A percentile compares a stretch with the other conserved stretches of the same genome.
Evolutionary conservation across 108 stramenopile species (phyloP).

Genomic region (Fistulifera pelliculosa): DNA sequence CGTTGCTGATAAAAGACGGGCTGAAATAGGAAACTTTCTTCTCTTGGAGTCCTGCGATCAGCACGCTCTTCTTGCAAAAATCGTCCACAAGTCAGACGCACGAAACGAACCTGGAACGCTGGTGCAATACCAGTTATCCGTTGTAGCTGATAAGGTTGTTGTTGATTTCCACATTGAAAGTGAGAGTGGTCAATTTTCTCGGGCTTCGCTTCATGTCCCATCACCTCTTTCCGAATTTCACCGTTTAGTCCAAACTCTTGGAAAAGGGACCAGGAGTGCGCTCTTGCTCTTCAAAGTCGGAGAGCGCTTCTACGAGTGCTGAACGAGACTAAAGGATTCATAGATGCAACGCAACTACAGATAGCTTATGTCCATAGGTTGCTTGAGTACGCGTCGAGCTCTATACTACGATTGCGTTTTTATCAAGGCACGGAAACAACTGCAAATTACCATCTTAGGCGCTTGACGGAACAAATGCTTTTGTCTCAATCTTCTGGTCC

Average conservation of each 20-base stretch:
- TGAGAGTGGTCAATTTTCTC: conserved; percentile 44
- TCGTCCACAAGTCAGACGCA: conserved; percentile 16
- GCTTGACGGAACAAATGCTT: conserved; percentile 32
- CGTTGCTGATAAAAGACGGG: conserved; percentile 55
- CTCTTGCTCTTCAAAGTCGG: conserved; percentile 44
- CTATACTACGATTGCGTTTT: conserved; percentile 48
- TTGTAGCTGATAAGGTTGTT: conserved; percentile 35
- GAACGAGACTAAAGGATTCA: conserved; percentile 1
- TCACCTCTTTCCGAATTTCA: conserved; percentile 20
- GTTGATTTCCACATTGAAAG: conserved; percentile 70
- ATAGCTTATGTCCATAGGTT: conserved; percentile 41
- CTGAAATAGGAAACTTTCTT: conserved; percentile 50
- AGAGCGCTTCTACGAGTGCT: conserved; percentile 44
- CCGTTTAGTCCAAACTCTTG: conserved; percentile 39
- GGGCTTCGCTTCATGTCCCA: conserved; percentile 3
- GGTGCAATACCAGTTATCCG: conserved; percentile 49
- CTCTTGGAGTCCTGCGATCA: conserved; percentile 42
- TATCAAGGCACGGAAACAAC: conserved; percentile 6
- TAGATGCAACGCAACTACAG: conserved; percentile 13
- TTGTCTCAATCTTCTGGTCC: conserved; percentile 35
- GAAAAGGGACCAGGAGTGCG: conserved; percentile 62
- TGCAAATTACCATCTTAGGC: conserved; percentile 36
- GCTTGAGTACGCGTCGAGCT: conserved; percentile 43
- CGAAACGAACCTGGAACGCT: conserved; percentile 30
- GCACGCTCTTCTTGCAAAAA: conserved; percentile 55